Evolutionary conservation across 2,329 filamentous ascomycete genomes (phyloP).

Genomic region (Tothia fuscella): DNA sequence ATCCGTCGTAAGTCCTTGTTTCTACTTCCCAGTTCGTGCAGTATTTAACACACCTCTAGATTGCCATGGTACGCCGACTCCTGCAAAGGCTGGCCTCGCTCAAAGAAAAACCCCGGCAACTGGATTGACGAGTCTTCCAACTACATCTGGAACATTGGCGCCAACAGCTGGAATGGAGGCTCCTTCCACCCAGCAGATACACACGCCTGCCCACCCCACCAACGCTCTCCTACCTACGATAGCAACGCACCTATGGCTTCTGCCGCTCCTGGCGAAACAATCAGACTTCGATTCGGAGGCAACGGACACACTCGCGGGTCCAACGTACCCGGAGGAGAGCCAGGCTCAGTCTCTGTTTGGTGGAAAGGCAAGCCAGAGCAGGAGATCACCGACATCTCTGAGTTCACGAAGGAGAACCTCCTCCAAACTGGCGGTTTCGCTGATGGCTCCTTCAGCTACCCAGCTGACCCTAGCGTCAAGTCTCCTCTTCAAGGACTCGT

Average conservation of each 20-base stretch:
- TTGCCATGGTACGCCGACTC: constrained; percentile 16
- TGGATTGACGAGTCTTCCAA: constrained; percentile 18
- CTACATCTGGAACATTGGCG: constrained; percentile 14
- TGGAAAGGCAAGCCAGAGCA: constrained; percentile 15
- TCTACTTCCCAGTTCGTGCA: background rate
- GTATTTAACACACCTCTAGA: constrained; percentile 10
- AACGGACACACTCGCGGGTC: constrained; percentile 19
- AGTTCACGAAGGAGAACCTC: constrained; percentile 15
- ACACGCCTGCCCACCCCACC: constrained; percentile 13
- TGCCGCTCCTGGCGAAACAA: constrained; percentile 12
- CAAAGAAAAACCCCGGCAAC: constrained; percentile 17
- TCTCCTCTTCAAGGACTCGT: constrained; percentile 14
- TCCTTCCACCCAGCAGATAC: constrained; percentile 8
- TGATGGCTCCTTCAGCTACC: constrained; percentile 17
- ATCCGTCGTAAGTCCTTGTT: constrained; percentile 5
- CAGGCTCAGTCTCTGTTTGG: constrained; percentile 10
- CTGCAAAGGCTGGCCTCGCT: constrained; percentile 17
- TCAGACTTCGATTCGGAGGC: constrained; percentile 19
- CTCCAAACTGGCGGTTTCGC: constrained; percentile 17
- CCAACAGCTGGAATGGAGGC: constrained; percentile 11
- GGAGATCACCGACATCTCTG: constrained; percentile 16
- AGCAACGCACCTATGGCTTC: constrained; percentile 17
- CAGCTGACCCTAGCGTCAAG: constrained; percentile 13
- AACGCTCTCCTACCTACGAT: constrained; percentile 11
- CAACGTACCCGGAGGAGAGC: constrained; percentile 12